Conservation (phyloP, 306 rosid genomes). For the Citrullus mucosospermus region DNA sequence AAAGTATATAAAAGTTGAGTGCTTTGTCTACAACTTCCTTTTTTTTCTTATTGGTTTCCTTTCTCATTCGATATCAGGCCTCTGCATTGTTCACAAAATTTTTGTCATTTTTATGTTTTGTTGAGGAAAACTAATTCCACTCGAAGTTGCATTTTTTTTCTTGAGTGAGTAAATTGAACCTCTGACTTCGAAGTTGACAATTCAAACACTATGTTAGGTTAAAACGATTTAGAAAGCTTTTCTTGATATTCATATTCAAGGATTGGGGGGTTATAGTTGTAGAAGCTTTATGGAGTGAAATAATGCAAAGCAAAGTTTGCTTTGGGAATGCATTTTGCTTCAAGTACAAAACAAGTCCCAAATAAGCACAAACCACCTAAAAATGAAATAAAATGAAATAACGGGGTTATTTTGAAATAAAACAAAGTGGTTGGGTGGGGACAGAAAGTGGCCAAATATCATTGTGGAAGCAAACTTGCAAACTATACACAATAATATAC, state of each 20-base stretch:
- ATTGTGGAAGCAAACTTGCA: constrained; percentile 1
- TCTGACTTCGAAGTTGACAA: too few relatives aligned
- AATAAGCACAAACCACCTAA: background rate
- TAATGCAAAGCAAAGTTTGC: background rate
- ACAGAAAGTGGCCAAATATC: background rate
- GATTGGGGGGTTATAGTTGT: background rate
- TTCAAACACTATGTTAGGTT: too few relatives aligned
- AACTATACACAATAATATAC: background rate
- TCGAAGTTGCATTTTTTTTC: background rate
- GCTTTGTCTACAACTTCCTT: constrained; percentile 28
- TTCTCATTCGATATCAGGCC: background rate
- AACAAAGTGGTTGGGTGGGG: constrained; percentile 9
- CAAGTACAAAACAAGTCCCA: background rate
- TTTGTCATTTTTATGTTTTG: background rate
- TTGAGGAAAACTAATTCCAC: background rate
- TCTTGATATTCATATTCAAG: background rate
- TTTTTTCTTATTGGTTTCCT: background rate
- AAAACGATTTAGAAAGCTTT: background rate
- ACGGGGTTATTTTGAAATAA: background rate
- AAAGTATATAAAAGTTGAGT: constrained; percentile 57
- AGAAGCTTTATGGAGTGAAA: background rate
- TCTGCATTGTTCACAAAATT: background rate
- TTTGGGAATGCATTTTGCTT: background rate
- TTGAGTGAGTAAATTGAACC: too few relatives aligned
- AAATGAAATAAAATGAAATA: background rate